A percentile compares a stretch with the other conserved stretches of the same genome.
Evolutionary conservation across 495 filamentous ascomycete genomes (phyloP).

Genomic region (Parathielavia appendiculata): DNA sequence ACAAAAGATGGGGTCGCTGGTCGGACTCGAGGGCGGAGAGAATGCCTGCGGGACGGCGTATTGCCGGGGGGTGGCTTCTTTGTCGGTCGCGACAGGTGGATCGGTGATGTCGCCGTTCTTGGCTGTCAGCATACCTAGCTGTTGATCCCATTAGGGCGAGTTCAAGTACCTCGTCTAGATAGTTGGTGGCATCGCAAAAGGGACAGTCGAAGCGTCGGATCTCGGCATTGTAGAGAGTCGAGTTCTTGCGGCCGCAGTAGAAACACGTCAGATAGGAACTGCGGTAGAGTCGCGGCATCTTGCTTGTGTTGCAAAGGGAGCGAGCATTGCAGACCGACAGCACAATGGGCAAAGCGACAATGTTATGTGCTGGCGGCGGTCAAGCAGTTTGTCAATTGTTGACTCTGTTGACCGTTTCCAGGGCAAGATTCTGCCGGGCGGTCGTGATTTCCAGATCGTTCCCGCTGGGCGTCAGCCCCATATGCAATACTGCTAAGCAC

Average conservation of each 20-base stretch:
- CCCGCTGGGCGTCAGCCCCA: neutral
- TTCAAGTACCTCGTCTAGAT: constrained; percentile 57
- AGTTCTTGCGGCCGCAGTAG: constrained; percentile 65
- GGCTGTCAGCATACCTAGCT: neutral
- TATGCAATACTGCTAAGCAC: too few species aligned
- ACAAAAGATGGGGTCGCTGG: constrained; percentile 57
- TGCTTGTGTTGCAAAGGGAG: constrained; percentile 2
- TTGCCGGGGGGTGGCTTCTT: constrained; percentile 32
- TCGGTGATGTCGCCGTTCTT: constrained; percentile 83
- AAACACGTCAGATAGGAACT: constrained; percentile 57
- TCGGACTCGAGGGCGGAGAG: constrained; percentile 30
- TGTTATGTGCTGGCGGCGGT: constrained; percentile 1
- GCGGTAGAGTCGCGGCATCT: constrained; percentile 30
- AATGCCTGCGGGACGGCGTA: constrained; percentile 37
- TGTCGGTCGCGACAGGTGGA: constrained; percentile 57
- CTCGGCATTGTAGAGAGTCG: constrained; percentile 46
- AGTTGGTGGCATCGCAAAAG: constrained; percentile 76
- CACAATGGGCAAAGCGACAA: neutral
- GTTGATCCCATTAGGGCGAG: neutral
- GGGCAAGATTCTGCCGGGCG: constrained; percentile 31
- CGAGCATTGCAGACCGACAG: constrained; percentile 17
- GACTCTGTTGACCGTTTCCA: constrained; percentile 1
- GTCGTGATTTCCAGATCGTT: constrained; percentile 27
- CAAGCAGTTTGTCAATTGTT: neutral
- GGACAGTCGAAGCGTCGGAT: constrained; percentile 61